Conservation (phyloP, 169 alveolate genomes). For the Cryptosporidium xiaoi region DNA sequence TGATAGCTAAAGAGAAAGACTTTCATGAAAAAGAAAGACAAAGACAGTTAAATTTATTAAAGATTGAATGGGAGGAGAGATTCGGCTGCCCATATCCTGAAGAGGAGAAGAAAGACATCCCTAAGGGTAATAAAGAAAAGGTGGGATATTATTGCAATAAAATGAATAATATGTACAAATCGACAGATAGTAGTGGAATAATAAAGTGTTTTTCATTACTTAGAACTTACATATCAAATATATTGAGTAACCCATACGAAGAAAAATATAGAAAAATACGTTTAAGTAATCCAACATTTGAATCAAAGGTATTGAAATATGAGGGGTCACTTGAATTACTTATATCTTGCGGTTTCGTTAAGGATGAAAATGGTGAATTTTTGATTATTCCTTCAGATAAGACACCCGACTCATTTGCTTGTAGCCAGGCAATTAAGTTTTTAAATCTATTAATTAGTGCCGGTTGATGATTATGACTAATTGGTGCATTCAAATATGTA, state of each 20-base stretch:
- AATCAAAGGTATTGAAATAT: constrained; percentile 78
- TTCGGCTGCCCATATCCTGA: constrained; percentile 77
- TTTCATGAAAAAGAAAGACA: constrained; percentile 78
- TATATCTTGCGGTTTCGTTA: constrained; percentile 79
- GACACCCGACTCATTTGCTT: constrained; percentile 79
- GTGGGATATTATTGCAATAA: constrained; percentile 79
- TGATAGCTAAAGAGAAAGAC: constrained; percentile 77
- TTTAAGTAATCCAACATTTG: constrained; percentile 79
- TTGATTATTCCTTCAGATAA: constrained; percentile 75
- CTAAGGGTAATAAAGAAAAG: constrained; percentile 66
- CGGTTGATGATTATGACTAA: no score
- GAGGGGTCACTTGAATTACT: constrained; percentile 79
- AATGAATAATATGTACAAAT: constrained; percentile 75
- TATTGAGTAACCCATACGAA: constrained; percentile 77
- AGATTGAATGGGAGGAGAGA: constrained; percentile 79
- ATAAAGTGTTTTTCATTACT: constrained; percentile 75
- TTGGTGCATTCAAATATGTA: no score
- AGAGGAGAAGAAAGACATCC: constrained; percentile 20
- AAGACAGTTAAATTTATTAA: constrained; percentile 77
- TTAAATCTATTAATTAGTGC: constrained; percentile 13
- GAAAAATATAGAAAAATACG: constrained; percentile 78
- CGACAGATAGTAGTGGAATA: constrained; percentile 71
- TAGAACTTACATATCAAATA: constrained; percentile 76
- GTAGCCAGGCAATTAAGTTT: constrained; percentile 79
- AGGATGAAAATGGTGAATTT: constrained; percentile 76